These are phyloP conservation scores for Maudiozyma turicensis DNA, from an alignment of 805 yeast genomes.

Conservation along the genomic window DNA sequence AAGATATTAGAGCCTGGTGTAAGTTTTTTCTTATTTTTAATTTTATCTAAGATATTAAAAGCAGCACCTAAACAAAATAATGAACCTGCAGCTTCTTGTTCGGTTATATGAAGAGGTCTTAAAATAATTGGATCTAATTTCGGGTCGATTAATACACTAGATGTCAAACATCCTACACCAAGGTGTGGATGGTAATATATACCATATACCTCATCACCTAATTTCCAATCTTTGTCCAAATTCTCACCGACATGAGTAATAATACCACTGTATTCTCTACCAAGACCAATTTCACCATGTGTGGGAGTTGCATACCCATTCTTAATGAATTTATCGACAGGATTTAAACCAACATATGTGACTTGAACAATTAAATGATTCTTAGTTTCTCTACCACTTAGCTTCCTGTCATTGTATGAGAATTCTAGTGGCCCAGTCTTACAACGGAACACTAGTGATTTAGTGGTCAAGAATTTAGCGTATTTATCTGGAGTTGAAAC, in stretches of 20 bases:
- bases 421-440: slow-evolving; percentile 32
- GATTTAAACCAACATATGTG: slow-evolving; percentile 50
- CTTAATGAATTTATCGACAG: slow-evolving; percentile 53
- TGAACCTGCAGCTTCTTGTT: slow-evolving; percentile 53
- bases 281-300: slow-evolving; percentile 52
- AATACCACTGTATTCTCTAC: slow-evolving; percentile 60
- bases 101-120: slow-evolving; percentile 39
- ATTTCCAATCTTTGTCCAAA: slow-evolving; percentile 31
- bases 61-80: slow-evolving; percentile 61
- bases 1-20: slow-evolving; percentile 42
- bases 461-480: slow-evolving; percentile 42
- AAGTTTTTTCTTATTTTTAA: slow-evolving; percentile 19
- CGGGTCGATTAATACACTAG: slow-evolving; percentile 48
- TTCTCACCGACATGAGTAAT: slow-evolving; percentile 46
- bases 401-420: slow-evolving; percentile 43
- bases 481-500: slow-evolving; percentile 43
- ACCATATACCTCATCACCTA: slow-evolving; percentile 63
- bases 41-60: slow-evolving; percentile 32
- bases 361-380: slow-evolving; percentile 49
- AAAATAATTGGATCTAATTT: slow-evolving; percentile 37
- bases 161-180: slow-evolving; percentile 48
- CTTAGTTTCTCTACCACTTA: slow-evolving; percentile 35
- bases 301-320: slow-evolving; percentile 44
- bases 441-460: slow-evolving; percentile 35
- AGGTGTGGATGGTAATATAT: slow-evolving; percentile 40